Percentiles rank a stretch among this genome's conserved stretches.
phyloP scores from a whole-genome alignment of 2,329 filamentous ascomycete species.

The Scytalidium lignicola region DNA sequence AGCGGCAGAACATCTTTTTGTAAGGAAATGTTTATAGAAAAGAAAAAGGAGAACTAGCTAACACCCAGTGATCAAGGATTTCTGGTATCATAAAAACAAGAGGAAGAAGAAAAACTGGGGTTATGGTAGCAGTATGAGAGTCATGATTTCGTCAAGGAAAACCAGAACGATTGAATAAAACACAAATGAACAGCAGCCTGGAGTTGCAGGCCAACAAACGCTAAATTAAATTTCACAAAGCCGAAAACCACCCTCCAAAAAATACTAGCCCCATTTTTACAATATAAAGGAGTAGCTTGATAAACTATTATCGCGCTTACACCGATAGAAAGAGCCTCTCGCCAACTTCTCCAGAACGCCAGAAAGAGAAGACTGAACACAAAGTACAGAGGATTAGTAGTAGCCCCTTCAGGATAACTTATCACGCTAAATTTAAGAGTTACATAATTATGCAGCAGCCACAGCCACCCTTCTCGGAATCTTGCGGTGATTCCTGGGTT shows the following conservation, averaged over 20 bases:
- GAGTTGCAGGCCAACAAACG: not conserved
- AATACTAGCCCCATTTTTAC: not conserved
- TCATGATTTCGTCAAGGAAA: not conserved
- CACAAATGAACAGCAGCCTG: not conserved
- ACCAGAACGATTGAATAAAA: not conserved
- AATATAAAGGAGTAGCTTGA: not conserved
- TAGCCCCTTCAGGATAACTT: not conserved
- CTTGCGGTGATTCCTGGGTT: conserved; percentile 49
- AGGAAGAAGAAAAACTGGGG: not conserved
- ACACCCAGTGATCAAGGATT: not conserved
- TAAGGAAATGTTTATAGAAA: not conserved
- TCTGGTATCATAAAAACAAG: not conserved
- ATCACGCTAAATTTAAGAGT: conserved; percentile 20
- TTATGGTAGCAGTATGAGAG: not conserved
- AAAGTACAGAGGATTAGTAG: conserved; percentile 9
- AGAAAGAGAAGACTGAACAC: conserved; percentile 1
- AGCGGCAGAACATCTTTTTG: too few species aligned
- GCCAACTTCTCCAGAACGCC: conserved; percentile 2
- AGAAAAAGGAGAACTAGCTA: not conserved
- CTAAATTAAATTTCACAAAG: not conserved
- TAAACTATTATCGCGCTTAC: not conserved
- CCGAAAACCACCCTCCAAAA: not conserved
- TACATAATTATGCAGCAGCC: conserved; percentile 47
- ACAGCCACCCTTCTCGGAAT: conserved; percentile 39
- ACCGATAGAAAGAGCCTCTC: not conserved